A percentile compares a stretch with the other conserved stretches of the same genome.
phyloP scores from a whole-genome alignment of 495 filamentous ascomycete genomes.

The Aspergillus panamensis region DNA sequence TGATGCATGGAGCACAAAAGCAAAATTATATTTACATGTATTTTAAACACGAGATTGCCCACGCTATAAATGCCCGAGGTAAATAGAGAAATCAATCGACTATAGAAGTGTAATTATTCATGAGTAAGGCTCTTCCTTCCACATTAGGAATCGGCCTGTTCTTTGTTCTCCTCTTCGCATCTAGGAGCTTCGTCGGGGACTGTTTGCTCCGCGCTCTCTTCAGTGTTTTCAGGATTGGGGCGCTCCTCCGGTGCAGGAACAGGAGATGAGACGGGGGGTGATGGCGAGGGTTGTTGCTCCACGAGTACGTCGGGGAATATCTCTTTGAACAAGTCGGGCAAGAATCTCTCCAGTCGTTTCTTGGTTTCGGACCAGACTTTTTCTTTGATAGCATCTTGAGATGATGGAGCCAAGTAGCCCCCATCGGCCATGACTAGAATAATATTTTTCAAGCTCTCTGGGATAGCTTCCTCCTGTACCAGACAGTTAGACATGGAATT shows the following conservation, averaged over 20 bases:
- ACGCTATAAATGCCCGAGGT: slow-evolving; percentile 24
- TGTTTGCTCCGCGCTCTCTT: not conserved
- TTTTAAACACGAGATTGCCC: slow-evolving; percentile 11
- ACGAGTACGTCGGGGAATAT: slow-evolving; percentile 41
- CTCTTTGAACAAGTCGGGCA: slow-evolving; percentile 66
- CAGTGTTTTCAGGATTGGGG: slow-evolving; percentile 4
- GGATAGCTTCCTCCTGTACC: slow-evolving; percentile 83
- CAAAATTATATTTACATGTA: slow-evolving; percentile 21
- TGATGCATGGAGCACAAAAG: slow-evolving; percentile 1
- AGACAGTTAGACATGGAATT: not conserved
- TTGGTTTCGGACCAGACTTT: slow-evolving; percentile 66
- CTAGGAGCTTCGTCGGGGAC: not conserved
- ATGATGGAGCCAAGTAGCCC: slow-evolving; percentile 73
- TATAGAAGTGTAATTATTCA: not conserved
- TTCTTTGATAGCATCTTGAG: slow-evolving; percentile 41
- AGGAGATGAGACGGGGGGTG: not conserved
- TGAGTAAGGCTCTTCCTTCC: not conserved
- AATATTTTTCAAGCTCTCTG: slow-evolving; percentile 94
- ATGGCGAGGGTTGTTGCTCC: not conserved
- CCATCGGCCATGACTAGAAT: slow-evolving; percentile 92
- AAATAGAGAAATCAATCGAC: slow-evolving; percentile 2
- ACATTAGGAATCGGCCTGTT: not conserved
- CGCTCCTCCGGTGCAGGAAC: not conserved
- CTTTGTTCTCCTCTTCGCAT: slow-evolving; percentile 1
- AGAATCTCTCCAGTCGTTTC: slow-evolving; percentile 84